A percentile compares a stretch with the other conserved stretches of the same genome.
These are phyloP conservation scores for Carpinus viminea DNA, from an alignment of 306 rosid genomes.

Conservation along the genomic window DNA sequence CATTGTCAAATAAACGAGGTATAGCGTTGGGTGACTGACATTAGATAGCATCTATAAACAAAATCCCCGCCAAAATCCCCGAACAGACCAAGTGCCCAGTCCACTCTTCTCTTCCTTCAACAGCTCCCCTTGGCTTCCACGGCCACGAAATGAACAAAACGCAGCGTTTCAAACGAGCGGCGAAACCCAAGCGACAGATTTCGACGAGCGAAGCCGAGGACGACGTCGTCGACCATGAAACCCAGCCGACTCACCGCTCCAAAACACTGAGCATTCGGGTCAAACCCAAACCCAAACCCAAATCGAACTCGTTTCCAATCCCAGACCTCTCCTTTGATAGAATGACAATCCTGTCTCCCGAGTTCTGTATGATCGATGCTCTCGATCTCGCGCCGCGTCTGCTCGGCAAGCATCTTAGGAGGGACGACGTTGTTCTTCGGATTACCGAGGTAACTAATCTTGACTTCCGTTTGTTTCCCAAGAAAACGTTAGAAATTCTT, in stretches of 20 bases:
- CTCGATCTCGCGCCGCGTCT: conserved; percentile 84
- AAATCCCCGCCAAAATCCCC: conserved; percentile 18
- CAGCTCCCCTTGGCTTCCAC: conserved; percentile 31
- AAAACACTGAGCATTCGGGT: conserved; percentile 21
- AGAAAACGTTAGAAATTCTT: not conserved
- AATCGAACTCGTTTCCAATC: conserved; percentile 1
- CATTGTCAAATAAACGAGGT: too few species aligned
- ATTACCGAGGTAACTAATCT: conserved; percentile 65
- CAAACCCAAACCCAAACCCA: conserved; percentile 29
- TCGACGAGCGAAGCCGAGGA: conserved; percentile 13
- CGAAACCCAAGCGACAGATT: conserved; percentile 37
- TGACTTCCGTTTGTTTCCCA: conserved; percentile 9
- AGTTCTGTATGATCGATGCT: conserved; percentile 74
- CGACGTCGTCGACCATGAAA: conserved; percentile 2
- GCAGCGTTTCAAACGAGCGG: conserved; percentile 54
- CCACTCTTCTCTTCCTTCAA: not conserved
- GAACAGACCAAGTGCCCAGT: conserved; percentile 12
- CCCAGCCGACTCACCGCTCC: conserved; percentile 31
- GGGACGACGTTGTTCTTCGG: conserved; percentile 84
- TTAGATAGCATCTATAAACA: not conserved
- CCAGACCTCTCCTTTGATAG: conserved; percentile 16
- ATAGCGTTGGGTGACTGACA: not conserved
- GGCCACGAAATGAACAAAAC: conserved; percentile 43
- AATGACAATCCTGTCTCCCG: conserved; percentile 46
- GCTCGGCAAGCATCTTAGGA: conserved; percentile 76